Percentiles rank a stretch among this genome's conserved stretches.
phyloP scores from a whole-genome alignment of 106 monocot species.

The Platanthera zijinensis region DNA sequence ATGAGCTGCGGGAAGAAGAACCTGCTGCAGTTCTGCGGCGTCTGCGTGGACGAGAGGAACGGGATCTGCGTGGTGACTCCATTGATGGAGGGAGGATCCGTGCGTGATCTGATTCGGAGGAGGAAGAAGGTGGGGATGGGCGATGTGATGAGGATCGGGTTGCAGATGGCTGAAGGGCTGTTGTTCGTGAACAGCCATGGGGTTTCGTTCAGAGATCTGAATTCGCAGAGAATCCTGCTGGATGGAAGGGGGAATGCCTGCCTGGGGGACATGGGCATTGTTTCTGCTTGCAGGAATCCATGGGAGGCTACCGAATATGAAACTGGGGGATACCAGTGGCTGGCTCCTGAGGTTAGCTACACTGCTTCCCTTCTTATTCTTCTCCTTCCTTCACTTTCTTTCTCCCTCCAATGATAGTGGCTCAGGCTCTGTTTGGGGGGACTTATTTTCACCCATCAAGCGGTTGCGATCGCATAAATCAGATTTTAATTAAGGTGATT shows the following conservation, averaged over 20 bases:
- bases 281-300: slow-evolving; percentile 40
- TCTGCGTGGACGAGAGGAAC: slow-evolving; percentile 53
- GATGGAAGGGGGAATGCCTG: slow-evolving; percentile 68
- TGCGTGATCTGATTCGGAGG: slow-evolving; percentile 52
- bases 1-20: slow-evolving; percentile 84
- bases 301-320: slow-evolving; percentile 84
- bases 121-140: slow-evolving; percentile 30
- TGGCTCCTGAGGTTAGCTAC: slow-evolving; percentile 78
- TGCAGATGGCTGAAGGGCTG: slow-evolving; percentile 69
- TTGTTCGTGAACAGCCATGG: slow-evolving; percentile 82
- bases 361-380: not conserved
- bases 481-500: no score
- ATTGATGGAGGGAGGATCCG: slow-evolving; percentile 80
- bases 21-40: slow-evolving; percentile 63
- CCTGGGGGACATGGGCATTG: slow-evolving; percentile 91
- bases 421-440: no score
- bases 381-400: no score
- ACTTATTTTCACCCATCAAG: no score
- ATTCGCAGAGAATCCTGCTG: slow-evolving; percentile 55
- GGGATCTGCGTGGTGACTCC: slow-evolving; percentile 76
- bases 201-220: slow-evolving; percentile 67
- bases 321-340: slow-evolving; percentile 84
- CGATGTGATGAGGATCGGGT: slow-evolving; percentile 51
- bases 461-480: no score
- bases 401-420: no score